Evolutionary conservation across 352 stramenopile genomes (phyloP).

Genomic region (Elongisporangium prolatum): DNA sequence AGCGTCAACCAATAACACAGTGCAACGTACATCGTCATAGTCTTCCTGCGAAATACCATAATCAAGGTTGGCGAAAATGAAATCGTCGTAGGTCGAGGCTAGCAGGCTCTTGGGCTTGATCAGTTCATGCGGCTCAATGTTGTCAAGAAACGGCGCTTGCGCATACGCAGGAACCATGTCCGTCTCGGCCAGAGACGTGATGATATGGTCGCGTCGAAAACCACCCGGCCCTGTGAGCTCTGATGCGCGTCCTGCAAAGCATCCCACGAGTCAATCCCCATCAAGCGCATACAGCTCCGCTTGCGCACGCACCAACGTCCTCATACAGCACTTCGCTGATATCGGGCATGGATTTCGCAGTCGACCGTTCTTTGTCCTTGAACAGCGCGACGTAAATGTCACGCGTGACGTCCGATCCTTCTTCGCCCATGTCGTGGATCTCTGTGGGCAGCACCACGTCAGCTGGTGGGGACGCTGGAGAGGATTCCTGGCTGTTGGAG

Average conservation of each 20-base stretch:
- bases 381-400: constrained; percentile 67
- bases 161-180: constrained; percentile 28
- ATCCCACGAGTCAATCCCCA: background rate
- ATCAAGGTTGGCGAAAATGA: constrained; percentile 43
- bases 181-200: constrained; percentile 30
- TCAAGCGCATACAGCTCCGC: constrained; percentile 1
- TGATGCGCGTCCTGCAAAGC: constrained; percentile 33
- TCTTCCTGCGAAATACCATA: constrained; percentile 37
- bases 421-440: constrained; percentile 46
- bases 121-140: constrained; percentile 25
- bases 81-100: constrained; percentile 45
- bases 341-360: constrained; percentile 44
- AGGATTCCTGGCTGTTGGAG: background rate
- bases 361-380: constrained; percentile 36
- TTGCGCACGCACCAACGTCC: constrained; percentile 39
- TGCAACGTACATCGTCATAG: constrained; percentile 21
- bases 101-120: constrained; percentile 19
- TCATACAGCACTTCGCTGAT: constrained; percentile 53
- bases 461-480: background rate
- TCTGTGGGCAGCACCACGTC: constrained; percentile 20
- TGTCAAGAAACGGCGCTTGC: constrained; percentile 48
- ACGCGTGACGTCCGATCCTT: constrained; percentile 63
- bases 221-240: constrained; percentile 47
- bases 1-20: background rate
- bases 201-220: constrained; percentile 53